Base-by-base conservation (phyloP, 108 stramenopile genomes). In the Cyclostephanos tholiformis region DNA sequence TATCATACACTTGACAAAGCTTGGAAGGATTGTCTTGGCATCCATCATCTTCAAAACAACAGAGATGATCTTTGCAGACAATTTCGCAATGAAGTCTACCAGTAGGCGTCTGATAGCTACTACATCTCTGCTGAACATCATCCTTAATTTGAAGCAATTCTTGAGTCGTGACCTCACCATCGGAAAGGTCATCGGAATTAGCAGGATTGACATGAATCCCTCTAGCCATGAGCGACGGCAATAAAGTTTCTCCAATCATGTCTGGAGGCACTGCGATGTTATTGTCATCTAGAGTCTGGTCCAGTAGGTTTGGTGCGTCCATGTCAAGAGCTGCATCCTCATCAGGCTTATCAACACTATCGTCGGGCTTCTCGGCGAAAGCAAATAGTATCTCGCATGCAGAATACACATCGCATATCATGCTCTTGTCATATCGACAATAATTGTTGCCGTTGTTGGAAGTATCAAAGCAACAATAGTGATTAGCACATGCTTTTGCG, bases 401-500 rank as follows among this genome's bases (percentile, higher is more conserved):
- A 12, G 59, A 4, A 38, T 60, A 60, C 59, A 39, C 36, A 60
- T 60, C 16, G 16, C 59, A 60, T 36, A 38, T 60, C 59, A 60
- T 60, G 14, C 35, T 60, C 59, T 27, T 27, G 16, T 60, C 59
- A 8, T 60, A 0, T 17, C 4, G 16, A 60, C 59, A n/a, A n/a
- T n/a, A 60, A 60, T 30, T 17, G 14, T 5, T 20, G 25, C 1
- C 59, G n/a, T 38, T 29, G 12, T 26, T 19, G 17, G 29, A 19
- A 60, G 59, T 60, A 60, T 74, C 74, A 74, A 74, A 74, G 48
- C 74, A 74, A 30, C 74, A 74, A 65, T 58, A 66, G 46, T 74
- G 65, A 66, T 30, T 35, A 2, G 22, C 41, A 59, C 74, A 74
- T 46, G 48, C 44, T 48, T 67, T 49, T 14, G 0, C 57, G 22